Percentiles rank a stretch among this genome's conserved stretches.
Conservation (phyloP, 352 stramenopile species). For the Phytopythium sindhum region DNA sequence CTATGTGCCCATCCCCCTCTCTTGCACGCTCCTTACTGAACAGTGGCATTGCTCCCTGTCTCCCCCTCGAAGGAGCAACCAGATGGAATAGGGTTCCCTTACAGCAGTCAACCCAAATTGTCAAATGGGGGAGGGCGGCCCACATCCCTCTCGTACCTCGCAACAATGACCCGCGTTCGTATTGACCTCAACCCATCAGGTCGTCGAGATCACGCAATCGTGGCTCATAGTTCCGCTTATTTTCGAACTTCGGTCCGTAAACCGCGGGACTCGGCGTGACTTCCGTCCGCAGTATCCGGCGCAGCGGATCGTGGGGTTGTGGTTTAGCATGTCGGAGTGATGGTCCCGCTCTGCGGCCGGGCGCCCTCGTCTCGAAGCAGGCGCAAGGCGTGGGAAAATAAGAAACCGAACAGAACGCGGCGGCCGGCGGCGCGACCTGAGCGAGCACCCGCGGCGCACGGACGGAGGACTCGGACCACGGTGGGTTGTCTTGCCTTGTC, state of each 20-base stretch:
- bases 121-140: neutral
- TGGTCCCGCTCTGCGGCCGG: neutral
- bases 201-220: neutral
- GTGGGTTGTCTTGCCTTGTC: too few species aligned
- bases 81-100: constrained; percentile 1
- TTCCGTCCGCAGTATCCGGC: constrained; percentile 5
- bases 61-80: neutral
- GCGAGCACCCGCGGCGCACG: neutral
- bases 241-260: neutral
- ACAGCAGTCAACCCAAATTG: constrained; percentile 5
- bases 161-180: neutral
- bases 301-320: constrained; percentile 8
- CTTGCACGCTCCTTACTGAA: neutral
- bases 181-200: neutral
- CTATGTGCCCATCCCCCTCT: neutral
- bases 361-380: neutral
- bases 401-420: constrained; percentile 7
- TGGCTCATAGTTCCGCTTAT: neutral
- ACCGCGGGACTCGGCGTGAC: neutral
- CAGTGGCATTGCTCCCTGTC: neutral
- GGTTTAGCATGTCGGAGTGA: neutral
- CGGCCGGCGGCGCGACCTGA: neutral
- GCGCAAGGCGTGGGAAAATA: neutral
- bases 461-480: too few species aligned
- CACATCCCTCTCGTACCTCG: neutral